Evolutionary conservation across 2,329 filamentous ascomycete species (phyloP).

Genomic region (Botrytis medusae): DNA sequence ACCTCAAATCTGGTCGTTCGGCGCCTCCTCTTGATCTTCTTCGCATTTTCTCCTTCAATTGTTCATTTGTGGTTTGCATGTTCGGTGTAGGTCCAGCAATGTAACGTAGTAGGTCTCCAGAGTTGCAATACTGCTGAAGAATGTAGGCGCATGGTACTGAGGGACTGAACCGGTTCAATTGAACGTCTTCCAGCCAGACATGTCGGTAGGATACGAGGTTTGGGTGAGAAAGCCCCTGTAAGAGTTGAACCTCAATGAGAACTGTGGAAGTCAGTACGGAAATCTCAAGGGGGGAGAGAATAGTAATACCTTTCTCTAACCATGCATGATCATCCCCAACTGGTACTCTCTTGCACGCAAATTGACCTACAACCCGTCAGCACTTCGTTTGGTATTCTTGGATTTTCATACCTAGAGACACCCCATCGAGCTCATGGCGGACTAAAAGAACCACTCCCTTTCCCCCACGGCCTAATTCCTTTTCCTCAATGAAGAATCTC

Average conservation of each 20-base stretch:
- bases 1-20: conserved; percentile 50
- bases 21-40: conserved; percentile 70
- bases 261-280: conserved; percentile 46
- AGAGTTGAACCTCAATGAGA: conserved; percentile 85
- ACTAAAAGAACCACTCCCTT: conserved; percentile 96
- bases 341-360: conserved; percentile 94
- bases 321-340: conserved; percentile 93
- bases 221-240: conserved; percentile 88
- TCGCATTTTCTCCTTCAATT: conserved; percentile 84
- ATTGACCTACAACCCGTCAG: conserved; percentile 55
- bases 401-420: conserved; percentile 59
- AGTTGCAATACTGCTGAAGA: conserved; percentile 95
- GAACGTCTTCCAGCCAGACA: conserved; percentile 91
- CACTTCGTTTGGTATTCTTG: not conserved
- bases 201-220: conserved; percentile 96
- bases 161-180: conserved; percentile 82
- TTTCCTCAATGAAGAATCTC: conserved; percentile 88
- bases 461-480: conserved; percentile 81
- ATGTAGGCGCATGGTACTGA: conserved; percentile 95
- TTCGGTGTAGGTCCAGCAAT: conserved; percentile 68
- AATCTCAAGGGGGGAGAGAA: not conserved
- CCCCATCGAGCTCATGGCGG: conserved; percentile 85
- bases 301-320: conserved; percentile 68
- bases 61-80: conserved; percentile 68
- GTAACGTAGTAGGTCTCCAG: conserved; percentile 85